phyloP scores from a whole-genome alignment of 1,284 basidiomycete species.

The Volvariella surrecta region DNA sequence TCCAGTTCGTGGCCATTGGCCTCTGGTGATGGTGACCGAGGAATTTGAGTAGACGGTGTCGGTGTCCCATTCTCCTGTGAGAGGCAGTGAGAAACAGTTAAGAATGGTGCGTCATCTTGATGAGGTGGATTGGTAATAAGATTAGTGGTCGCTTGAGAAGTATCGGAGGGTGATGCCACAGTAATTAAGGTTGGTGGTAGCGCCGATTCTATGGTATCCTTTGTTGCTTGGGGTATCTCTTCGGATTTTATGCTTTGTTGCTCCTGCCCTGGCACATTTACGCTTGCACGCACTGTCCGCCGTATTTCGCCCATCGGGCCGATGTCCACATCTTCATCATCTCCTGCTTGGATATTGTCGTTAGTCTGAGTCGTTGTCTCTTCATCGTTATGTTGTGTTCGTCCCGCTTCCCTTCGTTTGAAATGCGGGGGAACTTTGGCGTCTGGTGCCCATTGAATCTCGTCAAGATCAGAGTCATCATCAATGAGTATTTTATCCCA shows the following conservation, averaged over 20 bases:
- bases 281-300: slow-evolving; percentile 6
- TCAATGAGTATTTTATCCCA: slow-evolving; percentile 43
- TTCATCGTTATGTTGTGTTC: neutral
- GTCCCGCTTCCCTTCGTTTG: slow-evolving; percentile 9
- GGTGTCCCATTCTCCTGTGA: too few relatives aligned
- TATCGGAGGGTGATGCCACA: too few relatives aligned
- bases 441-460: slow-evolving; percentile 40
- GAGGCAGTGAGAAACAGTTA: too few relatives aligned
- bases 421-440: slow-evolving; percentile 24
- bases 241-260: too few relatives aligned
- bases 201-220: too few relatives aligned
- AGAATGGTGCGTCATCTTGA: too few relatives aligned
- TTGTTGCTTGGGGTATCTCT: too few relatives aligned
- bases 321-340: slow-evolving; percentile 14
- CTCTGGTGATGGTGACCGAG: too few relatives aligned
- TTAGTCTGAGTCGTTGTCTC: slow-evolving; percentile 2
- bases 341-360: slow-evolving; percentile 3
- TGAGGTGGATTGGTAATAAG: too few relatives aligned
- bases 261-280: too few relatives aligned
- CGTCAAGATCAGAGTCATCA: slow-evolving; percentile 27
- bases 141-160: too few relatives aligned
- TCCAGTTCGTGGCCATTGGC: neutral
- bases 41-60: too few relatives aligned
- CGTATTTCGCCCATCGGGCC: slow-evolving; percentile 27
- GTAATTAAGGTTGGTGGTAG: slow-evolving; percentile 1